Evolutionary conservation across 2,329 filamentous ascomycete genomes (phyloP), one percentile per base, ranked within the genome.

Genomic region (Achaetomium macrosporum): DNA sequence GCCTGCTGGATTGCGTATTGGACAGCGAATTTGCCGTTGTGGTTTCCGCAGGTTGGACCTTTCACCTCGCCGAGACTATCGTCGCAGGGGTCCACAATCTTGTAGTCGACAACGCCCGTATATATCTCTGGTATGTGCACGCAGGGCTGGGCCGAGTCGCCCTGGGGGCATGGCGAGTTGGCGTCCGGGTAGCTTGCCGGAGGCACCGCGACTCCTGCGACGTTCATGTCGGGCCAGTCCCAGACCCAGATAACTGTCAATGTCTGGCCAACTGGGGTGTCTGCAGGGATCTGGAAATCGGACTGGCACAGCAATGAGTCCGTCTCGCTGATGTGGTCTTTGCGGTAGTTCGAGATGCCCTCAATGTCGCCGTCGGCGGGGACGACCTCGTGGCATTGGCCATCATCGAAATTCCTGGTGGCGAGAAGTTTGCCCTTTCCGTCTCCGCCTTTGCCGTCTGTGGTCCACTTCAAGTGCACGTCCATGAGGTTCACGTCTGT

Each of bases 171-270:
- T 4, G 36, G 15, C 35, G 10, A 13, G 42, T 59, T 57, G 39
- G 45, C 42, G 25, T 25, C 25, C 19, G 51, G 20, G 47, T 52
- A 60, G 19, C 35, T 53, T 8, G 54, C 56, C 9, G 62, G 63
- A 4, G 63, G 50, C 10, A 63, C 58, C n/a, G 59, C 56, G 13
- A 65, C 65, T 43, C 70, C 73, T 17, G 63, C 65, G 15, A 69
- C 65, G 35, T 59, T 67, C 65, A 82, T 74, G 13, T 81, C 84
- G 2, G 86, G 85, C 89, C 90, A 99, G 69, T 95, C 87, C 93
- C 93, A 97, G 42, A 96, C 85, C 92, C 92, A 97, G 75, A 96
- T 95, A 47, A 96, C 71, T 3, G 90, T 92, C 67, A 91, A 88
- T 29, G 78, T 77, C 30, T 83, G 79, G 42, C 83, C 82, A 10